phyloP scores from a whole-genome alignment of 805 yeast genomes.

The Candida schatavii region DNA sequence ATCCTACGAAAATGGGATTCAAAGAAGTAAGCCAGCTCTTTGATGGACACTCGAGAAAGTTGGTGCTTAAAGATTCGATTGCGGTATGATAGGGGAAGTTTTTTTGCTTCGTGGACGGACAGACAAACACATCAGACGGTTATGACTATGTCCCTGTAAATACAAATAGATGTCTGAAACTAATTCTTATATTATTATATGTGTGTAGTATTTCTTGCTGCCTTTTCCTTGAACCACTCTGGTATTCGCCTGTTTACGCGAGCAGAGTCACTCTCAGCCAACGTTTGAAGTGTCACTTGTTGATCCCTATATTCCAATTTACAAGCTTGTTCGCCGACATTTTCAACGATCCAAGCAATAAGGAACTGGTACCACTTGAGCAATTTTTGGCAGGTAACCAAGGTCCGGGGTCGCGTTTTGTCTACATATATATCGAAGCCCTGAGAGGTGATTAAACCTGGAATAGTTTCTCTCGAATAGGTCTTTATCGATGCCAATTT shows the following conservation, averaged over 20 bases:
- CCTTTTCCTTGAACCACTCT: background rate
- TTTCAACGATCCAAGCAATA: conserved; percentile 11
- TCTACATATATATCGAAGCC: conserved; percentile 7
- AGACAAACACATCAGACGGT: too few relatives aligned
- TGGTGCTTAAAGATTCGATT: conserved; percentile 73
- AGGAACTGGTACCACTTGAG: conserved; percentile 16
- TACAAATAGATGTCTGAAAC: too few relatives aligned
- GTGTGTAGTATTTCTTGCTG: too few relatives aligned
- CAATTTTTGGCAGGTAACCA: conserved; percentile 12
- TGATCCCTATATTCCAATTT: background rate
- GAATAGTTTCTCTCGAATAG: conserved; percentile 10
- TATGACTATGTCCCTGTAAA: too few relatives aligned
- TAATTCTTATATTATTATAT: too few relatives aligned
- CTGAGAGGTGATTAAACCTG: conserved; percentile 2
- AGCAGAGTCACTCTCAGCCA: background rate
- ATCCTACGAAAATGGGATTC: conserved; percentile 57
- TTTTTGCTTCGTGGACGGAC: too few relatives aligned
- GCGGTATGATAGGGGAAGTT: conserved; percentile 19
- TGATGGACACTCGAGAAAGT: conserved; percentile 78
- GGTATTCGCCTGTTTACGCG: background rate
- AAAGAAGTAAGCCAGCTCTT: conserved; percentile 63
- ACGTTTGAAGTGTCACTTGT: background rate
- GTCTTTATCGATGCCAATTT: conserved; percentile 12
- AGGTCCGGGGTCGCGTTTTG: conserved; percentile 1
- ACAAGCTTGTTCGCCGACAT: background rate